These are phyloP conservation scores for Borovskyia barvae DNA, from an alignment of 208 protist genomes.

Conservation along the genomic window DNA sequence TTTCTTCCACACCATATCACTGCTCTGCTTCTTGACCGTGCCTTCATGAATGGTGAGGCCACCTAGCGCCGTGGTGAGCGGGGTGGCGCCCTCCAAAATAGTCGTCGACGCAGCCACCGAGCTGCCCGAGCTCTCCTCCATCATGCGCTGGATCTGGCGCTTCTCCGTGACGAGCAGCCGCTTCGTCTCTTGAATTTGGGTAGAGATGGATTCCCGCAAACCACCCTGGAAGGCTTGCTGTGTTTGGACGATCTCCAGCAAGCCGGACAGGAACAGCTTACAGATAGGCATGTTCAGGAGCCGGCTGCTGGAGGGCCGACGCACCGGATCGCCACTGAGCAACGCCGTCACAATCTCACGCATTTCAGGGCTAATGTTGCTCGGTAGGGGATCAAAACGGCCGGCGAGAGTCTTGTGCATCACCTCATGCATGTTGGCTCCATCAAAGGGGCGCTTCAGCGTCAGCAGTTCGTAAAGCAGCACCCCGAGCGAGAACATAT, in stretches of 20 bases:
- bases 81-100: conserved; percentile 65
- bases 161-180: conserved; percentile 49
- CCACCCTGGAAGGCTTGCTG: conserved; percentile 54
- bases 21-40: conserved; percentile 71
- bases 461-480: conserved; percentile 87
- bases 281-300: conserved; percentile 72
- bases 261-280: conserved; percentile 70
- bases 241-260: conserved; percentile 76
- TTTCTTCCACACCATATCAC: conserved; percentile 71
- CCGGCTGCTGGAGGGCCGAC: conserved; percentile 60
- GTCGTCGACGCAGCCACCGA: conserved; percentile 48
- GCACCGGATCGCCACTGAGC: conserved; percentile 45
- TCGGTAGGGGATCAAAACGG: conserved; percentile 51
- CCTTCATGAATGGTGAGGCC: conserved; percentile 62
- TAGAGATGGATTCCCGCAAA: conserved; percentile 56
- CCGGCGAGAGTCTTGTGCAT: conserved; percentile 68
- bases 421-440: conserved; percentile 68
- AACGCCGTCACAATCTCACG: conserved; percentile 51
- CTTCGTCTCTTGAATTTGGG: conserved; percentile 66
- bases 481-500: conserved; percentile 91
- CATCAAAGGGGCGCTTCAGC: conserved; percentile 77
- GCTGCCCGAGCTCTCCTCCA: conserved; percentile 54
- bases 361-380: conserved; percentile 59
- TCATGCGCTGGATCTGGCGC: conserved; percentile 31
- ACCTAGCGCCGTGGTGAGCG: conserved; percentile 47